These are phyloP conservation scores for Pseudogymnoascus sp. DNA, from an alignment of 2,329 filamentous ascomycete genomes.

Conservation along the genomic window DNA sequence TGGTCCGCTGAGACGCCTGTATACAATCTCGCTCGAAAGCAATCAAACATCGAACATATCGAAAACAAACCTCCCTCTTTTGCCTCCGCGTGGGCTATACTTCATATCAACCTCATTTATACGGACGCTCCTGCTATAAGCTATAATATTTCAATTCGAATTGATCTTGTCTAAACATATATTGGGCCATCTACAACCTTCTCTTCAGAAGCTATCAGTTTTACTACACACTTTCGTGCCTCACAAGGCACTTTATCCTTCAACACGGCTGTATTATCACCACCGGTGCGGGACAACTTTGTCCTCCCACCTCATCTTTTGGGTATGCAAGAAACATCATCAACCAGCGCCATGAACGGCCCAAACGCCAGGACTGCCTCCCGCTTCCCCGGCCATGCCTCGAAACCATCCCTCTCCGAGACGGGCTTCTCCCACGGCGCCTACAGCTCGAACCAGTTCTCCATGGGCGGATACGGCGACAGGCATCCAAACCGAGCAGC, in stretches of 20 bases:
- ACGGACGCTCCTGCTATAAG: constrained; percentile 1
- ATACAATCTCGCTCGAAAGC: not conserved
- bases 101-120: constrained; percentile 10
- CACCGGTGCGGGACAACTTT: constrained; percentile 71
- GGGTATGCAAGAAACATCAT: constrained; percentile 84
- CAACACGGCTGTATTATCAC: constrained; percentile 78
- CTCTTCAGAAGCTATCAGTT: not conserved
- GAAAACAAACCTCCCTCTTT: not conserved
- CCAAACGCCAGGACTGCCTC: constrained; percentile 45
- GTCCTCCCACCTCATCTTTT: constrained; percentile 77
- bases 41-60: constrained; percentile 11
- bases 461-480: constrained; percentile 72
- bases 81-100: constrained; percentile 1
- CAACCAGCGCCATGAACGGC: constrained; percentile 50
- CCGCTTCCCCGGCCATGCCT: constrained; percentile 62
- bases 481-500: constrained; percentile 68
- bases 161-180: not conserved
- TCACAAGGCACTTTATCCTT: constrained; percentile 40
- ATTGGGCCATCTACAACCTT: constrained; percentile 12
- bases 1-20: not conserved
- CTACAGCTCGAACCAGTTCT: constrained; percentile 71
- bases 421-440: constrained; percentile 90
- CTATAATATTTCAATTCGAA: not conserved
- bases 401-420: constrained; percentile 74
- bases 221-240: constrained; percentile 21